Percentiles rank a stretch among this genome's conserved stretches.
Evolutionary conservation across 352 stramenopile genomes (phyloP).

Genomic region (Globisporangium barbulae): DNA sequence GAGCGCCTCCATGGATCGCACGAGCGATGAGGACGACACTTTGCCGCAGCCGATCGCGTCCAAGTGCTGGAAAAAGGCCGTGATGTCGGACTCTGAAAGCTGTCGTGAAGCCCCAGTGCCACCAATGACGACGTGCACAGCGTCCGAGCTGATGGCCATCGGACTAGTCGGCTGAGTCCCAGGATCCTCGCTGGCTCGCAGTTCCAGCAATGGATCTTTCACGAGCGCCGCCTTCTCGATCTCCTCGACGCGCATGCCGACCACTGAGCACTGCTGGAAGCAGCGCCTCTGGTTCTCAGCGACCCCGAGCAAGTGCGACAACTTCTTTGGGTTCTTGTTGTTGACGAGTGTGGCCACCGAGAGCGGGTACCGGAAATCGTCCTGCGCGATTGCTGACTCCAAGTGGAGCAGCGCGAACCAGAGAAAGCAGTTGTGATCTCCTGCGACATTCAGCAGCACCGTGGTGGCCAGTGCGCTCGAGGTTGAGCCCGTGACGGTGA

Average conservation of each 20-base stretch:
- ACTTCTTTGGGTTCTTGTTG: constrained; percentile 22
- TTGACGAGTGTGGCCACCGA: constrained; percentile 18
- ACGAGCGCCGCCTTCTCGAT: constrained; percentile 33
- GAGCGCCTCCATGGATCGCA: constrained; percentile 34
- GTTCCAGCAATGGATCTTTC: constrained; percentile 17
- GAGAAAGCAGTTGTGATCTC: constrained; percentile 43
- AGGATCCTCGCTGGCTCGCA: neutral
- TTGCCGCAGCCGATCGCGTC: constrained; percentile 49
- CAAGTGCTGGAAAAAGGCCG: constrained; percentile 47
- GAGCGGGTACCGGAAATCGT: constrained; percentile 37
- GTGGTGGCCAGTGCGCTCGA: constrained; percentile 18
- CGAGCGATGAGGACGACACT: constrained; percentile 35
- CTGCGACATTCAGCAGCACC: constrained; percentile 39
- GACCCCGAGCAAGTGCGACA: constrained; percentile 16
- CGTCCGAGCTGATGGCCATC: neutral
- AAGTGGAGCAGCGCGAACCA: constrained; percentile 59
- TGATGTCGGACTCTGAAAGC: constrained; percentile 15
- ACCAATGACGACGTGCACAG: neutral
- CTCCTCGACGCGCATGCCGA: constrained; percentile 30
- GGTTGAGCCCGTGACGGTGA: constrained; percentile 20
- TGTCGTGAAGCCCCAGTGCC: neutral
- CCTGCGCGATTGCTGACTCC: constrained; percentile 46
- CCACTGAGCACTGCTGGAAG: constrained; percentile 35
- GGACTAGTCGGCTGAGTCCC: neutral
- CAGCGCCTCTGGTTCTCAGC: constrained; percentile 30